These are phyloP conservation scores for Sporothrix brunneoviolacea DNA, from an alignment of 2,329 filamentous ascomycete genomes.

Conservation along the genomic window DNA sequence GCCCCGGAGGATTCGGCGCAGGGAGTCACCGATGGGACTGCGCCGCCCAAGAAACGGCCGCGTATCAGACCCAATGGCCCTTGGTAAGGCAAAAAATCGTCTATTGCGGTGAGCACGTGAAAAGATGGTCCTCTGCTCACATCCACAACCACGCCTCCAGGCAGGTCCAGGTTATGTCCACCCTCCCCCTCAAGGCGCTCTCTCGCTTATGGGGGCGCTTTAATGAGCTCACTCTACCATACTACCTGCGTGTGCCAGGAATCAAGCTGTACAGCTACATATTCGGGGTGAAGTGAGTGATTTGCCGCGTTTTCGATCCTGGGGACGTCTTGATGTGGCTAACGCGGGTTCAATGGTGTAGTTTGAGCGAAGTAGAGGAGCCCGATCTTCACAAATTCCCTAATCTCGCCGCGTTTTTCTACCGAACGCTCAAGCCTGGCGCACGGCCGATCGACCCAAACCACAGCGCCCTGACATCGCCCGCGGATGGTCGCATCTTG, in stretches of 20 bases:
- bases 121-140: conserved; percentile 9
- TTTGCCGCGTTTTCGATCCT: background rate
- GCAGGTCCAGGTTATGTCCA: conserved; percentile 92
- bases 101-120: conserved; percentile 4
- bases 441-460: conserved; percentile 77
- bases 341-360: conserved; percentile 26
- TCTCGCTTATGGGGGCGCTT: conserved; percentile 86
- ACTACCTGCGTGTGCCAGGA: conserved; percentile 78
- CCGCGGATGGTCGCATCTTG: conserved; percentile 82
- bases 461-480: conserved; percentile 72
- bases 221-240: conserved; percentile 83
- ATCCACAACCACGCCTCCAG: conserved; percentile 26
- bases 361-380: conserved; percentile 79
- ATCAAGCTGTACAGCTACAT: conserved; percentile 88
- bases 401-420: conserved; percentile 95
- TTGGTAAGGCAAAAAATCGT: conserved; percentile 49
- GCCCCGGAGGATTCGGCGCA: conserved; percentile 40
- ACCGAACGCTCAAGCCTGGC: conserved; percentile 86
- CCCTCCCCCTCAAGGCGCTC: conserved; percentile 81
- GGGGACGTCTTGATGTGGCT: background rate
- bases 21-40: conserved; percentile 31
- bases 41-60: conserved; percentile 44
- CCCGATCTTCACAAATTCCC: conserved; percentile 83
- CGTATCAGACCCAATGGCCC: conserved; percentile 76
- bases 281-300: conserved; percentile 70